Evolutionary conservation across 2,329 filamentous ascomycete genomes (phyloP), one percentile per base, ranked within the genome.

Genomic region (Verticillium isaacii): DNA sequence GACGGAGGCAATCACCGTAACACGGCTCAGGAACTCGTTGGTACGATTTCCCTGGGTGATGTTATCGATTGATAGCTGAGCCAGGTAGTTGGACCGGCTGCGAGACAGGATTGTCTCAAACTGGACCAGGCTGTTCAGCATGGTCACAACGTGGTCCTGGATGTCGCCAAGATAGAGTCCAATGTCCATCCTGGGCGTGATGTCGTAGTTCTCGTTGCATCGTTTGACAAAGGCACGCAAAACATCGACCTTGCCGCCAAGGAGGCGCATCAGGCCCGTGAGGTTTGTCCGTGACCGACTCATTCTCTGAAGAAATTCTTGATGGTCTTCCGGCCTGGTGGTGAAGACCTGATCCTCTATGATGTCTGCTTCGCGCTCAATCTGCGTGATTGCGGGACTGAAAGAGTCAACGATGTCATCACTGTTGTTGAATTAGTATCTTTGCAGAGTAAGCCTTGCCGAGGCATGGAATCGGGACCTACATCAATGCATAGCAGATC

Each of bases 401-500:
- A 98, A 99, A 23, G 88, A 92, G 78, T 99, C 95, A 63, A 98
- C 95, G 71, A 99, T 99, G 72, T 99, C 92, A 75, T 99, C 95
- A 73, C 89, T 91, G 62, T 39, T 54, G 5, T 7, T n/a, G 17
- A 23, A 37, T 55, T 25, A 66, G 14, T 34, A 19, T 5, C 11
- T 9, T 9, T 17, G 29, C 17, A 17, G 17, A 55, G 34, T 17
- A 14, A 41, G 3, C 12, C 32, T 55, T 17, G 15, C 14, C 17
- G 8, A 12, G 15, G 15, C 5, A 36, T 2, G 12, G 19, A 15
- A 37, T 25, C 5, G 6, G 1, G 60, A 78, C 89, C 82, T 81
- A 92, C 89, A 99, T 98, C 71, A 99, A 84, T 54, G 95, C 95
- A 73, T 99, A 99, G 80, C 95, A 99, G 68, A 98, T 96, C 94